Evolutionary conservation across 169 alveolate species (phyloP), one percentile per base, ranked within the genome.

Genomic region (Perkinsus olseni): DNA sequence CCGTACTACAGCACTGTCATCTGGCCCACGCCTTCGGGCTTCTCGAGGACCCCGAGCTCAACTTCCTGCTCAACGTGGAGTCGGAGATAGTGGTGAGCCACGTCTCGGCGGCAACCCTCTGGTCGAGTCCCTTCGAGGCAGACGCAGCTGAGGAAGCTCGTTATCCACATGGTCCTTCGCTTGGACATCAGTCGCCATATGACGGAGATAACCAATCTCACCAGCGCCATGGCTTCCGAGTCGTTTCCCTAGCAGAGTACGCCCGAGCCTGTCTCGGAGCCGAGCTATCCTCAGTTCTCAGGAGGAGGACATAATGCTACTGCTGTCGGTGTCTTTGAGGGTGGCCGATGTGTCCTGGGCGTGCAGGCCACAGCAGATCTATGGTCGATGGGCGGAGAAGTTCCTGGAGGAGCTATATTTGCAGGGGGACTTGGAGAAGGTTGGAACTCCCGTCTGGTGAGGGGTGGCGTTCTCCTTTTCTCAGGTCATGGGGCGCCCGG

Each of bases 31-130:
- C 82, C 37, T 91, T 91, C 34, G 28, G 74, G 20, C 34, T 39
- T 13, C 93, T 91, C 20, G 93, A 48, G 39, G 74, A 40, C 74
- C 93, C 74, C 0, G 93, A 91, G 93, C 74, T 91, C 82, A 91
- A 91, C 39, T 91, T 91, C 39, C 10, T 91, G 74, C 74, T 91
- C 39, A 48, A 91, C 38, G 74, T 40, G 31, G 74, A 48, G 39
- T 24, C 48, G n/a, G 93, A 40, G 39, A 91, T 45, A 62, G 39
- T n/a, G 38, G 93, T 39, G 39, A 31, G 31, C 74, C 39, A 62
- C 82, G 31, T 24, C 10, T 13, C 50, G 50, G 11, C 11, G 50
- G 50, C 11, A 8, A 3, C 17, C 0, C 10, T 4, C 82, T 62
- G 8, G 37, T 13, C 8, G 36, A 21, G 82, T 24, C 17, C 82